Evolutionary conservation across 2,329 filamentous ascomycete species (phyloP), one percentile per base, ranked within the genome.

Genomic region (Cladorrhinum sp.): DNA sequence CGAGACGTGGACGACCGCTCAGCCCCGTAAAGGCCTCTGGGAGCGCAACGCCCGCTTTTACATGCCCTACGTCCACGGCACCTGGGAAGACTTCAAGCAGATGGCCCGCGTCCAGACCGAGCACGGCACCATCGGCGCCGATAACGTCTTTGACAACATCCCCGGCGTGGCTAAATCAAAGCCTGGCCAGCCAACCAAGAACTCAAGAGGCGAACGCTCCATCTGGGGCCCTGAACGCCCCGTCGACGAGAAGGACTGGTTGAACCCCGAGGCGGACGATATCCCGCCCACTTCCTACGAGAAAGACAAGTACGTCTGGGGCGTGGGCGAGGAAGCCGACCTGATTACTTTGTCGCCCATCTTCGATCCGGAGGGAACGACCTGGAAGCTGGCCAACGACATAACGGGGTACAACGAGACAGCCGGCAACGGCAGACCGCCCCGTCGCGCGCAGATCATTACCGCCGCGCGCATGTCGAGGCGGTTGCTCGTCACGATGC

Each of bases 261-360:
- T 92, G 63, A 85, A 90, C 70, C 77, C 81, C 2, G 86, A 89
- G 7, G 81, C 88, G n/a, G 91, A 95, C 62, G 88, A 90, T 0
- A 77, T 78, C 16, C 92, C 92, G 0, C 89, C 90, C 0, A 87
- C 83, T 0, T 79, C 79, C 1, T 87, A 91, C 67, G 90, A 93
- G 55, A 88, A 90, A 63, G 92, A 97, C 71, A 84, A 88, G 65
- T 92, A 93, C 72, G 75, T 81, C 55, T 97, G 93, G 93, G 93
- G 93, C 29, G 89, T 95, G 0, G 90, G 85, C 57, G 93, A 97
- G 74, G 90, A 96, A 61, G 92, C 93, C 10, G 93, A 98, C 73
- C 84, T 96, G 66, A 93, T 98, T 70, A 91, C 92, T 0, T 86
- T 98, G 63, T 95, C 93, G 70, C 93, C 93, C 9, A 86, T 98